Conservation (phyloP, 2,329 filamentous ascomycete genomes). For the Coniochaeta sp. region DNA sequence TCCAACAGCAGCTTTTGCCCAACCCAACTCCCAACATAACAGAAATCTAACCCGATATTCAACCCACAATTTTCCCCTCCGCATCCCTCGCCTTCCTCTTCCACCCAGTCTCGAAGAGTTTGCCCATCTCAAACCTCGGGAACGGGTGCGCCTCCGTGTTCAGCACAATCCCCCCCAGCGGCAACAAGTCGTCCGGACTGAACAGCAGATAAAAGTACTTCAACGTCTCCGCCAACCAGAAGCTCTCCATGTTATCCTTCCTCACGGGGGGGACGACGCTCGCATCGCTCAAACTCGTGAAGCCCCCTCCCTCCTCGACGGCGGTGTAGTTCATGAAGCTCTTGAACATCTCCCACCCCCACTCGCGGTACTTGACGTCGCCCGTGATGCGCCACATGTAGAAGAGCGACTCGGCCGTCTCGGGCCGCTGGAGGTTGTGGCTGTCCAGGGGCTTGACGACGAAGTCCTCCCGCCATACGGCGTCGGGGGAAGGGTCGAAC, state of each 20-base stretch:
- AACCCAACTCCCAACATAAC: no score
- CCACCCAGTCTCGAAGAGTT: slow-evolving; percentile 77
- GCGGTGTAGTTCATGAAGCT: slow-evolving; percentile 81
- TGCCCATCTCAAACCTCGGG: slow-evolving; percentile 76
- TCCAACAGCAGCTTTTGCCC: no score
- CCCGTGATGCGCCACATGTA: slow-evolving; percentile 99
- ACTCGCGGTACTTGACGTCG: slow-evolving; percentile 81
- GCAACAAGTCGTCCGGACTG: slow-evolving; percentile 72
- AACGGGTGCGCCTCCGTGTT: slow-evolving; percentile 95
- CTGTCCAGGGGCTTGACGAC: slow-evolving; percentile 72
- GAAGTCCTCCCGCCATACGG: slow-evolving; percentile 71
- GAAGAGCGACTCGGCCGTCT: slow-evolving; percentile 93
- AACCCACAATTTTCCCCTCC: slow-evolving; percentile 31
- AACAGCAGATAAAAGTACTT: slow-evolving; percentile 98
- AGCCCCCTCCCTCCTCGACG: slow-evolving; percentile 70
- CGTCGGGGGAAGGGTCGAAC: slow-evolving; percentile 45
- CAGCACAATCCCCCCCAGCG: slow-evolving; percentile 80
- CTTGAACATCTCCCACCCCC: slow-evolving; percentile 99
- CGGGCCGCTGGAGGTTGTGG: slow-evolving; percentile 91
- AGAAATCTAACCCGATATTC: no score
- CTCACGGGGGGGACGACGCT: slow-evolving; percentile 60
- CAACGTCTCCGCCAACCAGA: slow-evolving; percentile 96
- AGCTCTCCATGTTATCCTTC: slow-evolving; percentile 96
- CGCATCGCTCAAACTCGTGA: slow-evolving; percentile 74
- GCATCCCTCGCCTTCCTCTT: slow-evolving; percentile 56